Conservation (phyloP, 352 stramenopile species). For the Phytophthora podocarpi region DNA sequence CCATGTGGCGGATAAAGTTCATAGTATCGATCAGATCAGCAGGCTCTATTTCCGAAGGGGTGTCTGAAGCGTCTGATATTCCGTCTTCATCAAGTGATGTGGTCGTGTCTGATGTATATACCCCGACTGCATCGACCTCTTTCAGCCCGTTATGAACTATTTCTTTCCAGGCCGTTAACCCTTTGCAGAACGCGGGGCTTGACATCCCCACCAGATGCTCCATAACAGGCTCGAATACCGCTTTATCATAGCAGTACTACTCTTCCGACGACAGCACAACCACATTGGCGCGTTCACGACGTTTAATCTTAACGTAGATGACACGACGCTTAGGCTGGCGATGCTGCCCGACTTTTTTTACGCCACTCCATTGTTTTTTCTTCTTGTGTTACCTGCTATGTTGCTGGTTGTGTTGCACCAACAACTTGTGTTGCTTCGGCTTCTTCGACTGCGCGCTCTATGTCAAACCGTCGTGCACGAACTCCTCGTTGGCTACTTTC, state of each 20-base stretch:
- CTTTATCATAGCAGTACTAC: neutral
- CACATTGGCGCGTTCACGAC: constrained; percentile 1
- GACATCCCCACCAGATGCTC: neutral
- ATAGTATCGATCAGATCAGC: constrained; percentile 9
- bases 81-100: too few species aligned
- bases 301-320: neutral
- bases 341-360: too few species aligned
- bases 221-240: neutral
- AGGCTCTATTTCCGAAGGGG: neutral
- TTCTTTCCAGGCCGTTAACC: neutral
- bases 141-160: neutral
- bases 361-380: neutral
- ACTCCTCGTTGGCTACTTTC: too few species aligned
- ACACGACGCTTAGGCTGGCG: neutral
- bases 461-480: too few species aligned
- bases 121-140: too few species aligned
- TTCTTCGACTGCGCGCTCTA: too few species aligned
- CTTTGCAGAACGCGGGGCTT: neutral
- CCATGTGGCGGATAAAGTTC: constrained; percentile 2
- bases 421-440: neutral
- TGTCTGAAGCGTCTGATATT: neutral
- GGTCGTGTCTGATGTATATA: too few species aligned
- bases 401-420: neutral
- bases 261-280: neutral
- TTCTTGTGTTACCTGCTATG: neutral